Base-by-base conservation (phyloP, 2,329 filamentous ascomycete genomes). In the Exophiala sp. region DNA sequence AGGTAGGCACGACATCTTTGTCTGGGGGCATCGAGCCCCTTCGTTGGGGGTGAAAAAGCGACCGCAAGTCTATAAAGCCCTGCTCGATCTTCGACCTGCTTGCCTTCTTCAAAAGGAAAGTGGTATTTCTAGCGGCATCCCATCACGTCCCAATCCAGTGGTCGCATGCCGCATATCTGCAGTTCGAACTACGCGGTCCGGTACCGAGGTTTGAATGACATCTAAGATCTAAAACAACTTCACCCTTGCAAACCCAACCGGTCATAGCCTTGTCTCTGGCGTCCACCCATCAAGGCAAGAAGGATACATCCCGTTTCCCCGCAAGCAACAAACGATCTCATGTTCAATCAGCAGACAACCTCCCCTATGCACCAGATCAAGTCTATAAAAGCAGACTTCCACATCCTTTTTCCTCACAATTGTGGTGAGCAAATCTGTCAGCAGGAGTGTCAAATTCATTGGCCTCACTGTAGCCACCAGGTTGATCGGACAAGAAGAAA, bases 301-400 rank as follows among this genome's bases (percentile, higher is more conserved):
- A 39, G 29, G 14, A 12, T 8, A 29, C 33, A 12, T 38, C 14
- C 45, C 34, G 18, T 14, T 44, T 49, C 49, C 54, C 45, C 40
- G 50, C 14, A 24, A n/a, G 41, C 5, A 24, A 14, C 41, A 32
- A n/a, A 32, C 18, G 20, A 43, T n/a, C 10, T 11, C n/a, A 24
- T 32, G 41, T 42, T 10, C 20, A n/a, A 32, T 43, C 7, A 12
- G 20, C 41, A 43, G 0, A 1, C 8, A 38, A 11, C 32, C 14
- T 16, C 39, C 45, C 36, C 36, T 52, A 60, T 60, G 57, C 54
- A 57, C 55, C 57, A 57, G 49, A 43, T 52, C 20, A 54, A 51
- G 36, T 47, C 54, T 60, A 60, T 57, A 60, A 55, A 55, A 46
- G 47, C 34, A 35, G 57, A 60, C 48, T 33, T 60, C 35, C 57